These are phyloP conservation scores for Brettanomyces naardenensis DNA, from an alignment of 805 yeast genomes.

Conservation along the genomic window DNA sequence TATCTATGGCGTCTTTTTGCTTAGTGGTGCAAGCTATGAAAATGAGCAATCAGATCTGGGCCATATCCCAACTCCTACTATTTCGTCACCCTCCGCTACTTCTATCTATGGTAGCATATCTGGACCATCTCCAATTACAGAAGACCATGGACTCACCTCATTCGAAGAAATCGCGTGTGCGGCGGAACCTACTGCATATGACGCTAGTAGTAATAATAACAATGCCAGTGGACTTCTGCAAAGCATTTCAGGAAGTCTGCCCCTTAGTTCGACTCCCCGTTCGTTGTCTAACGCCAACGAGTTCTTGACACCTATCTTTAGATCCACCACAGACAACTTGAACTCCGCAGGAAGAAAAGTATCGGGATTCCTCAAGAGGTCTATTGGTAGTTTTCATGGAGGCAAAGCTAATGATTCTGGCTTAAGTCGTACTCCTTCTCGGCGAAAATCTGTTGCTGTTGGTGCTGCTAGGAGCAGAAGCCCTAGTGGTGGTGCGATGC, in stretches of 20 bases:
- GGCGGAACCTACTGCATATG: not conserved
- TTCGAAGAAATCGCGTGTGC: not conserved
- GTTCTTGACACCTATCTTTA: slow-evolving; percentile 17
- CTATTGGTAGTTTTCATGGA: slow-evolving; percentile 15
- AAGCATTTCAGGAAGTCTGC: slow-evolving; percentile 5
- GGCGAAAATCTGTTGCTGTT: not conserved
- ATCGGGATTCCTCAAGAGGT: slow-evolving; percentile 19
- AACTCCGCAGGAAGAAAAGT: slow-evolving; percentile 21
- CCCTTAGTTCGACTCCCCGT: slow-evolving; percentile 6
- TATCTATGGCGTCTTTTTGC: slow-evolving; percentile 58
- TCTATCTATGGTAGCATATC: not conserved
- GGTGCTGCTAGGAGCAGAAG: not conserved
- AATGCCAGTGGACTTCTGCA: not conserved
- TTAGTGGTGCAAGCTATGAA: slow-evolving; percentile 30
- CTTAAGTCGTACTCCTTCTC: not conserved
- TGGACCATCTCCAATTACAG: not conserved
- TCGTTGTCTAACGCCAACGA: slow-evolving; percentile 10
- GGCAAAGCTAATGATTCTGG: not conserved
- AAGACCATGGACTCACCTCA: not conserved
- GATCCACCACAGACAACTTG: slow-evolving; percentile 19
- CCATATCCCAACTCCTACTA: not conserved
- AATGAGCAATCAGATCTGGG: not conserved
- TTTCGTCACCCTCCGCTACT: slow-evolving; percentile 9
- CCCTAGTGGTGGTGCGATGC: slow-evolving; percentile 2
- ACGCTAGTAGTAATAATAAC: not conserved